These are phyloP conservation scores for Isatis tinctoria DNA, from an alignment of 345 rosid genomes.

Conservation along the genomic window DNA sequence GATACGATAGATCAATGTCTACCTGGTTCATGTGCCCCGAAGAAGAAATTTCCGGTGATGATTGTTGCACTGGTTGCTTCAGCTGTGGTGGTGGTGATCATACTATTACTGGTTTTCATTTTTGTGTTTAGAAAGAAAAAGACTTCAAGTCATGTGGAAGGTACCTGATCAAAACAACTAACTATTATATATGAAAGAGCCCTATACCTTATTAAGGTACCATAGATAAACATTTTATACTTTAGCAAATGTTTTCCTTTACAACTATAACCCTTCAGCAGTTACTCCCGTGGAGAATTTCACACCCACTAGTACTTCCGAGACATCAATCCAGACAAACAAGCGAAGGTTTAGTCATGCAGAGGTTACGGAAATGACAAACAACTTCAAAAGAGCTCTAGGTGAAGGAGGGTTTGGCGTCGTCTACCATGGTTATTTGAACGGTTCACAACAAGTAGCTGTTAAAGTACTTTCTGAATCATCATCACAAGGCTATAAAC, in stretches of 20 bases:
- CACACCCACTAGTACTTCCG: neutral
- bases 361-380: constrained; percentile 37
- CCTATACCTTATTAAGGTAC: neutral
- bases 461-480: constrained; percentile 5
- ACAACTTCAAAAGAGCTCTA: constrained; percentile 30
- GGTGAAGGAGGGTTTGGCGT: constrained; percentile 58
- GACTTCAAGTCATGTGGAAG: neutral
- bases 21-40: neutral
- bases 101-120: neutral
- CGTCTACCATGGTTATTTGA: constrained; percentile 40
- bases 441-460: constrained; percentile 6
- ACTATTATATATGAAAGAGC: neutral
- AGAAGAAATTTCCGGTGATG: constrained; percentile 14
- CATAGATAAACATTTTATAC: neutral
- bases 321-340: neutral
- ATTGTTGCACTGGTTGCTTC: constrained; percentile 18
- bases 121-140: neutral
- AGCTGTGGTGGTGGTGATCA: neutral
- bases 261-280: neutral
- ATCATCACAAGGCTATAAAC: constrained; percentile 23
- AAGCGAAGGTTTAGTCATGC: constrained; percentile 22
- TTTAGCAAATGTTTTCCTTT: neutral
- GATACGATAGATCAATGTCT: neutral
- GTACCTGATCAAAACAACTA: neutral
- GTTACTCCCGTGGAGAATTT: neutral